Conservation (phyloP, 2,329 filamentous ascomycete species). For the Colletotrichum sp. region DNA sequence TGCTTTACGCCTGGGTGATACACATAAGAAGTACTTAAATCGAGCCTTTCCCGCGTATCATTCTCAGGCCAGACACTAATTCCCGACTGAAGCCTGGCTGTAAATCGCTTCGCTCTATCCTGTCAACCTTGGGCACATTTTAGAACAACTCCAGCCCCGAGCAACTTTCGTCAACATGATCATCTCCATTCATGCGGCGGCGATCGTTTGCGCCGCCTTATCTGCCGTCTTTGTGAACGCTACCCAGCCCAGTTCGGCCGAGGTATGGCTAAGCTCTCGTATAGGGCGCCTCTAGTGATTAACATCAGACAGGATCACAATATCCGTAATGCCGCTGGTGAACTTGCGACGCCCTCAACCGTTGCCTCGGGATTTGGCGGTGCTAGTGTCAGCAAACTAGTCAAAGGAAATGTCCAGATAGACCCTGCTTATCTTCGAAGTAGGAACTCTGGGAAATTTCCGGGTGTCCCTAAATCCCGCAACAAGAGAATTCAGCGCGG, state of each 20-base stretch:
- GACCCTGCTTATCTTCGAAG: background rate
- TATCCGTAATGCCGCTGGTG: background rate
- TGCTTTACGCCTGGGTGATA: too few relatives aligned
- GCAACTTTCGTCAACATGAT: background rate
- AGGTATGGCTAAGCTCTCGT: background rate
- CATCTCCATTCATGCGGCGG: background rate
- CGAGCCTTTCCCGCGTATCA: background rate
- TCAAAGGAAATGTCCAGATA: background rate
- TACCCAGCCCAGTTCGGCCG: background rate
- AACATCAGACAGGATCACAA: background rate
- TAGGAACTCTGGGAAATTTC: fast-evolving
- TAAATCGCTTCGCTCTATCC: too few relatives aligned
- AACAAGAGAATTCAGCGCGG: background rate
- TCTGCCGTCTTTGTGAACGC: background rate
- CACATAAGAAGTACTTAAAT: background rate
- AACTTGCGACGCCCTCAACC: background rate
- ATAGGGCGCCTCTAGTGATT: background rate
- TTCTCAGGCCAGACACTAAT: background rate
- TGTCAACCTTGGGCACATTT: background rate
- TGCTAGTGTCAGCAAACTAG: background rate
- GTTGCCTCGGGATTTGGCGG: background rate
- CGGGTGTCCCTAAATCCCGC: background rate
- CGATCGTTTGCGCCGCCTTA: background rate
- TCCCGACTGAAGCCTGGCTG: background rate
- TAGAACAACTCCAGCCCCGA: background rate